phyloP scores from a whole-genome alignment of 2,329 filamentous ascomycete genomes.

The Arthrobotrys iridis region DNA sequence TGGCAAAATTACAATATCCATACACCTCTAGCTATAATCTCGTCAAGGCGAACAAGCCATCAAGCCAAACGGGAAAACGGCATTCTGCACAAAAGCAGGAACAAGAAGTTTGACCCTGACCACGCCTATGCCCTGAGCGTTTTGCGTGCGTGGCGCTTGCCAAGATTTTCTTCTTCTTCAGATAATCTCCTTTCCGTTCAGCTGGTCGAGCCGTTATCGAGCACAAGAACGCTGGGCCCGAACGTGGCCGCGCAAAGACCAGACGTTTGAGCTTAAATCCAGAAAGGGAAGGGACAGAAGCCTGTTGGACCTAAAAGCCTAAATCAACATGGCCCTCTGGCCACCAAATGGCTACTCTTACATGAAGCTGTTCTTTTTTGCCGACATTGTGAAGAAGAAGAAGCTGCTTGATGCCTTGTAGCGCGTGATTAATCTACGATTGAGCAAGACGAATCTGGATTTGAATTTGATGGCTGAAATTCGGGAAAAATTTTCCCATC shows the following conservation, averaged over 20 bases:
- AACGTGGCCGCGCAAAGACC: conserved; percentile 26
- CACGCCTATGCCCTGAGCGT: conserved; percentile 41
- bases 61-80: conserved; percentile 42
- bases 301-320: conserved; percentile 27
- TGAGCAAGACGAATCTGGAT: conserved; percentile 13
- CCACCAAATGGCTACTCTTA: conserved; percentile 15
- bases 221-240: neutral
- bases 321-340: conserved; percentile 38
- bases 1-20: conserved; percentile 50
- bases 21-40: conserved; percentile 17
- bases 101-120: conserved; percentile 31
- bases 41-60: conserved; percentile 33
- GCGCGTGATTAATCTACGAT: conserved; percentile 46
- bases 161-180: conserved; percentile 24
- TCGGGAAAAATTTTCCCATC: conserved; percentile 34
- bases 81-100: conserved; percentile 38
- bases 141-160: conserved; percentile 22
- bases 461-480: conserved; percentile 1
- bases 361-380: conserved; percentile 22
- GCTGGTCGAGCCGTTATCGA: conserved; percentile 19
- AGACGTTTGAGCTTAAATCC: conserved; percentile 43
- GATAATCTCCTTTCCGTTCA: conserved; percentile 26
- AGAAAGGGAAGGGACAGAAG: conserved; percentile 24
- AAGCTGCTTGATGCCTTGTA: conserved; percentile 21
- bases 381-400: conserved; percentile 17